These are phyloP conservation scores for Kodamaea restingae DNA, from an alignment of 805 yeast genomes.

Conservation along the genomic window DNA sequence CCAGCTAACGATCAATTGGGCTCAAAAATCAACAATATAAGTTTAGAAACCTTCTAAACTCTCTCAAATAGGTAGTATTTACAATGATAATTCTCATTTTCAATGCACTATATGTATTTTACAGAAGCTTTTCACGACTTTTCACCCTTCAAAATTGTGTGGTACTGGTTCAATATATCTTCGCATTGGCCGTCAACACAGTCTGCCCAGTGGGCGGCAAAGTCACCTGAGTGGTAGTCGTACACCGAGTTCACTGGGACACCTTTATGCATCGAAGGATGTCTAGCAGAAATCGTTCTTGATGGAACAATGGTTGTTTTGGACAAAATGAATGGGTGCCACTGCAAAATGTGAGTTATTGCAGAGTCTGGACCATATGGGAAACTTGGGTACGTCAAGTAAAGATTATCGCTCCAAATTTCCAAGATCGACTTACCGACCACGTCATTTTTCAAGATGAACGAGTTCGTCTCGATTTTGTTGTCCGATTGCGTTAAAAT, in stretches of 20 bases:
- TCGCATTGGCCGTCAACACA: constrained; percentile 56
- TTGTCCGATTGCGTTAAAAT: constrained; percentile 66
- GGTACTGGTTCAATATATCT: constrained; percentile 29
- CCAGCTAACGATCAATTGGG: not conserved
- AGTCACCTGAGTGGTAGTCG: constrained; percentile 61
- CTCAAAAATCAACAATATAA: constrained; percentile 1
- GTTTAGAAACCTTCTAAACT: constrained; percentile 7
- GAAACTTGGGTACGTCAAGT: constrained; percentile 62
- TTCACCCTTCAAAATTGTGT: constrained; percentile 2
- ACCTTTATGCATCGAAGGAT: constrained; percentile 13
- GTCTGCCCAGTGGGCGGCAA: constrained; percentile 58
- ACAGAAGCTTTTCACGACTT: not conserved
- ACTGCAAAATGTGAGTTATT: constrained; percentile 80
- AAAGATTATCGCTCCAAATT: constrained; percentile 71
- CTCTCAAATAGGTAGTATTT: not conserved
- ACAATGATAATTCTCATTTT: constrained; percentile 1
- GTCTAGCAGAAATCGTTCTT: constrained; percentile 32
- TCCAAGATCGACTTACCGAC: constrained; percentile 70
- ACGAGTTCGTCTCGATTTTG: constrained; percentile 65
- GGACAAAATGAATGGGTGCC: constrained; percentile 84
- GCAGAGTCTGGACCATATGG: constrained; percentile 60
- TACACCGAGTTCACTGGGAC: constrained; percentile 13
- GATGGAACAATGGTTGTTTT: constrained; percentile 68
- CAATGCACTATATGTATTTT: not conserved
- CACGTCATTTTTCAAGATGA: constrained; percentile 63